Base-by-base conservation (phyloP, 139 green algal species). In the Chlamydomonas applanata region DNA sequence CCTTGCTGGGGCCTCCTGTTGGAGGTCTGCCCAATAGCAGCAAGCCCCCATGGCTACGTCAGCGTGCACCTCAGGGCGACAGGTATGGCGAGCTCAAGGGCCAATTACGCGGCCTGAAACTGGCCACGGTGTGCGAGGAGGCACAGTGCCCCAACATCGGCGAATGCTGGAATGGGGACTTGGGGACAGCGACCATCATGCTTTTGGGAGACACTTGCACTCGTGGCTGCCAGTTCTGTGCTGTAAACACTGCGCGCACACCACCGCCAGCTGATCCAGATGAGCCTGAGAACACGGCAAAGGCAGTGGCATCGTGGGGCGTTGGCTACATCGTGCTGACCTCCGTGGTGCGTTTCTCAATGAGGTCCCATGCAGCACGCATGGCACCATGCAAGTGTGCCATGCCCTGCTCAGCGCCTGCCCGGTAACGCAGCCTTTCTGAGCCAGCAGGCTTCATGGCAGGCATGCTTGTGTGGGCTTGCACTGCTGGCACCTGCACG, bases 1-100 rank as follows among this genome's bases (percentile, higher is more conserved):
- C 64, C 33, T 73, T 89, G 70, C 67, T 89, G 13, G 85, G 85
- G 5, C 85, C 85, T 4, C 59, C 77, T n/a, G 40, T 86, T 46
- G 67, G 44, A 0, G 22, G 76, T 3, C 71, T 89, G 20, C 76
- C 81, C n/a, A 82, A 80, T 69, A 78, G 64, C 1, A 92, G 77
- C 67, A 99, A 99, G 80, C 94, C 96, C 0, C 78, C 88, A 13
- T 99, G 96, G 96, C 88, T 99, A 72, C 87, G 96, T 1, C 96
- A 99, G 79, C 85, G 49, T 25, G 96, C 92, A 1, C 91, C 96
- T 0, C 92, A 97, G 63, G 96, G 96, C 13, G 90, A 96, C 40
- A 84, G 91, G 1, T 98, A 93, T 63, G 64, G 88, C 14, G 88
- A 94, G 61, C 78, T 99, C 2, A 91, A 91, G 35, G 69, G 83